Evolutionary conservation across 2,329 filamentous ascomycete genomes (phyloP), one percentile per base, ranked within the genome.

Genomic region (Cytospora schulzeri): DNA sequence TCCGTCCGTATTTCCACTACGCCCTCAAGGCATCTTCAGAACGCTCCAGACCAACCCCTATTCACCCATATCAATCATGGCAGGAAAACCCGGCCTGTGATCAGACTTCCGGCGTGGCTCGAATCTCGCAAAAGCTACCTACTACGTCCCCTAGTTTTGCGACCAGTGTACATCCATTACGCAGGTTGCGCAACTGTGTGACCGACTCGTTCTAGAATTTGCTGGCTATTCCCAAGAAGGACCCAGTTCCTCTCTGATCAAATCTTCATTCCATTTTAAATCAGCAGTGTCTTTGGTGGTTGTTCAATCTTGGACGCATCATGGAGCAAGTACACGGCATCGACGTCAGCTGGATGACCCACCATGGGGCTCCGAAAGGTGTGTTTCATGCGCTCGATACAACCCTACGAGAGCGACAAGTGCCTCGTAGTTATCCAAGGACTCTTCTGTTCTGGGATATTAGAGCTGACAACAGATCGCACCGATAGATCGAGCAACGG

Each of bases 311-410:
- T 41, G 28, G n/a, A n/a, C 19, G 2, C 74, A 80, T 70, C 67
- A 94, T 94, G 91, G 91, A 94, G 78, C 88, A 90, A 71, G 86
- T 91, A 69, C 88, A 92, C 76, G 89, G 89, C 70, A 86, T 96
- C 73, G 92, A 96, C 78, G 92, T 96, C 73, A 93, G 90, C 77
- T 96, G 92, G 92, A 90, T 96, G 81, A 84, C 84, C 71, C 91
- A 95, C 78, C 58, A 67, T 17, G 90, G 91, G 74, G 87, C 89
- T 71, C 87, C 88, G 68, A 93, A 91, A 89, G 92, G 92, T 91
- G 83, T 77, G 84, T 57, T 57, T 56, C 61, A 33, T n/a, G 17
- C 28, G 38, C 45, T 48, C 22, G 22, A 22, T 29, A 26, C 38
- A n/a, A 28, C 35, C 45, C 45, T 15, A 12, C 28, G 31, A 26